Conservation (phyloP, 306 rosid species). For the Clitoria ternatea region DNA sequence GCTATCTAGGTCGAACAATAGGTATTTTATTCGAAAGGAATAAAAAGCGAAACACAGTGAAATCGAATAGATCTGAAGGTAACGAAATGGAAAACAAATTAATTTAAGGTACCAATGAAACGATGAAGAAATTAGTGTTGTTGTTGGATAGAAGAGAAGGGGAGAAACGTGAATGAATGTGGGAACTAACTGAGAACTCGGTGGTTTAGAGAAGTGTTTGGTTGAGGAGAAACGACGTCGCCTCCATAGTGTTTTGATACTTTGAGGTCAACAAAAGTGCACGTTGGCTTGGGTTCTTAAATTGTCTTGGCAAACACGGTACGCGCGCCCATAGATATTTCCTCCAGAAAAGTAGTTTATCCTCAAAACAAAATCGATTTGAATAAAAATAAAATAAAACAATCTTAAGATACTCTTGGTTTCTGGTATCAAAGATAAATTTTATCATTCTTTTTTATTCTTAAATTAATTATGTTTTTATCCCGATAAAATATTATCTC, state of each 20-base stretch:
- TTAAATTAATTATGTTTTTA: no score
- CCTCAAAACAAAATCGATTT: neutral
- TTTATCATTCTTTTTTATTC: no score
- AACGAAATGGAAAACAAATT: neutral
- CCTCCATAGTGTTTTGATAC: no score
- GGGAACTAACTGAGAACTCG: neutral
- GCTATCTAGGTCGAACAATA: neutral
- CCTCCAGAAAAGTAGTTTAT: neutral
- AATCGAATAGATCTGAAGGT: slow-evolving; percentile 13
- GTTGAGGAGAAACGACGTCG: neutral
- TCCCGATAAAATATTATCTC: no score
- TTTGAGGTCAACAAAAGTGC: slow-evolving; percentile 27
- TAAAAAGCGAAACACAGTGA: neutral
- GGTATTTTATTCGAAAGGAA: neutral
- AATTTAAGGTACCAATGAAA: neutral
- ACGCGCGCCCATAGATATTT: slow-evolving; percentile 20
- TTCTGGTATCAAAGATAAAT: no score
- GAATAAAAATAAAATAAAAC: no score
- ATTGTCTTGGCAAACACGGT: slow-evolving; percentile 45
- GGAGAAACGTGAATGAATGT: neutral
- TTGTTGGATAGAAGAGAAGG: neutral
- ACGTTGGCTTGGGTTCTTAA: slow-evolving; percentile 17
- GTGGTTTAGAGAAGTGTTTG: slow-evolving; percentile 12
- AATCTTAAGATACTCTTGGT: no score
- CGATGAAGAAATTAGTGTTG: no score